Evolutionary conservation across 2,329 filamentous ascomycete species (phyloP), one percentile per base, ranked within the genome.

Genomic region (Ambrosiella beaveri): DNA sequence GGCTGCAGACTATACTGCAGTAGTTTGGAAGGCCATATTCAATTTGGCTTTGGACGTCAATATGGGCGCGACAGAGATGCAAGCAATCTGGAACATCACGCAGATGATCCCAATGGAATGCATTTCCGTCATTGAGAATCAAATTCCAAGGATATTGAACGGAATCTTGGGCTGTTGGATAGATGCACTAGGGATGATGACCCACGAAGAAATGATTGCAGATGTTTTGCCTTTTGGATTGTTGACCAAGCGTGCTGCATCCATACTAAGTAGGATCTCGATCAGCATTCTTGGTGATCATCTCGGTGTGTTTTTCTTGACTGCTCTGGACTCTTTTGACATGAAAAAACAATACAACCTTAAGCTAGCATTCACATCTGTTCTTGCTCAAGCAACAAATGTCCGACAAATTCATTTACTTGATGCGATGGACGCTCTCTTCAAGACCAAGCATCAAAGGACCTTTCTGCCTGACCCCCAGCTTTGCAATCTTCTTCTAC

Each of bases 341-440:
- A n/a, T 27, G 17, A 51, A 51, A 11, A 9, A 51, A 12, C 47
- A 51, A n/a, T 51, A 51, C 35, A 27, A 51, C 6, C 13, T 51
- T 11, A 51, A 51, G 9, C 12, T 57, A 41, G 55, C 39, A n/a
- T 44, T 47, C 57, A 51, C 61, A 55, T 35, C 54, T 64, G 56
- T 61, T 40, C 61, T 64, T 39, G 62, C 64, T 12, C 61, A 62
- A 35, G 59, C 62, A 54, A 60, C 63, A 11, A 49, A 36, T 27
- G 59, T 64, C 11, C 44, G 52, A 11, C 57, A 61, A 27, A 44
- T 53, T 3, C 59, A 58, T n/a, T 52, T 65, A 13, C 36, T 63
- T 7, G 63, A 63, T 40, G 59, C 59, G 41, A 58, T 63, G 27
- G 59, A 55, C 2, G 45, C 49, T 9, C 55, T 61, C 38, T 63